Evolutionary conservation across 805 yeast species (phyloP).

Genomic region (Yarrowia sp.): DNA sequence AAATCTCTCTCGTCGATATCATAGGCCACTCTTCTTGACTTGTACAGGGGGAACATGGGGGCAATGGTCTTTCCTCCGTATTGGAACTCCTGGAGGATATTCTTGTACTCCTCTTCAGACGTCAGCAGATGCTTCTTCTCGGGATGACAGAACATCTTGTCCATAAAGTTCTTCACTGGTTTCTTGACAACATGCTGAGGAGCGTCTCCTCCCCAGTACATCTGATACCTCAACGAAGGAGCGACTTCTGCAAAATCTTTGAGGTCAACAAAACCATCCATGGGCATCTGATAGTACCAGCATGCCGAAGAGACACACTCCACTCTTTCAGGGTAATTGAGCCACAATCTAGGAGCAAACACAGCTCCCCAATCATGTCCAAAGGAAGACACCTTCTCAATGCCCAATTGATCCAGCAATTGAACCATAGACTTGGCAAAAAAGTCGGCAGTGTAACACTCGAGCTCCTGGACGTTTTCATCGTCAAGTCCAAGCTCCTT

Average conservation of each 20-base stretch:
- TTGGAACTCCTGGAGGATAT: constrained; percentile 12
- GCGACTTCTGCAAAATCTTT: constrained; percentile 18
- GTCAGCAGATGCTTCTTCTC: not conserved
- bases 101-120: constrained; percentile 8
- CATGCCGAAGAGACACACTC: constrained; percentile 28
- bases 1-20: constrained; percentile 16
- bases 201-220: constrained; percentile 34
- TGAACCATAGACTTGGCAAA: constrained; percentile 22
- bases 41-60: constrained; percentile 16
- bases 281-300: constrained; percentile 36
- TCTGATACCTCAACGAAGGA: constrained; percentile 23
- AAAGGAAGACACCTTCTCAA: constrained; percentile 8
- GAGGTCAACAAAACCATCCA: constrained; percentile 7
- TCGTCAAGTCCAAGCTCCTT: constrained; percentile 22
- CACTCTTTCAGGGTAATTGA: constrained; percentile 29
- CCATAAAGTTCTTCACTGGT: not conserved
- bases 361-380: constrained; percentile 38
- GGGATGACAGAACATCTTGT: not conserved
- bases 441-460: constrained; percentile 15
- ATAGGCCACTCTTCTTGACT: constrained; percentile 10
- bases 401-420: constrained; percentile 24
- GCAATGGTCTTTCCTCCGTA: constrained; percentile 6
- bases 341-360: constrained; percentile 19
- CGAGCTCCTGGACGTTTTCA: constrained; percentile 21
- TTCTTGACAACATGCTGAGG: constrained; percentile 1